Evolutionary conservation across 2,329 filamentous ascomycete genomes (phyloP).

Genomic region (Fusarium buxicola): DNA sequence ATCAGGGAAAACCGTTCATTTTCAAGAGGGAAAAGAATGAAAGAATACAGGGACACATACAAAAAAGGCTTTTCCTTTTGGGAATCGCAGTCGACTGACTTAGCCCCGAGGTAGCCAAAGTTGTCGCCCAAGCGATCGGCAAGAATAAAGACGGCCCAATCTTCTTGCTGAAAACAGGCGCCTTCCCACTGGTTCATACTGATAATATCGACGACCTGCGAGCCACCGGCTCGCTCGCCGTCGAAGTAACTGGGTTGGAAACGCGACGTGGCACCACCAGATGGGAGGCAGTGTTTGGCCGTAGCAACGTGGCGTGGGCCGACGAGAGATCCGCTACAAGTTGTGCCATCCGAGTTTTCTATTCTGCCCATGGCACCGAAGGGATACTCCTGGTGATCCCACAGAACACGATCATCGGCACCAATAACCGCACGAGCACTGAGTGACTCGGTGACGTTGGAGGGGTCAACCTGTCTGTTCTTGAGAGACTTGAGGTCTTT

Average conservation of each 20-base stretch:
- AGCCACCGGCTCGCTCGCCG: neutral
- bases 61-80: slow-evolving; percentile 2
- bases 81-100: neutral
- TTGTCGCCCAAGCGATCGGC: slow-evolving; percentile 8
- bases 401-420: slow-evolving; percentile 5
- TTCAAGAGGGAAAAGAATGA: neutral
- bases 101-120: slow-evolving; percentile 14
- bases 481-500: neutral
- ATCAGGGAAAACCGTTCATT: too few species aligned
- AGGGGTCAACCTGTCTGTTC: neutral
- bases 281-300: slow-evolving; percentile 11
- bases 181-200: neutral
- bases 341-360: neutral
- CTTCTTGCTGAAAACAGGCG: neutral
- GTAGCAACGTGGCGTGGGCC: slow-evolving; percentile 20
- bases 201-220: neutral
- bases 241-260: slow-evolving; percentile 11
- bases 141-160: slow-evolving; percentile 23
- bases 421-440: neutral
- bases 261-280: rapidly evolving
- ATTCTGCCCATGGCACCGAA: slow-evolving; percentile 3
- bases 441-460: neutral
- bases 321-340: slow-evolving; percentile 18
- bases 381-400: slow-evolving; percentile 9
- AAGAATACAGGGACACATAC: neutral